Percentiles rank a stretch among this genome's conserved stretches.
Evolutionary conservation across 1,284 basidiomycete species (phyloP).

Genomic region (Ganoderma sinense): DNA sequence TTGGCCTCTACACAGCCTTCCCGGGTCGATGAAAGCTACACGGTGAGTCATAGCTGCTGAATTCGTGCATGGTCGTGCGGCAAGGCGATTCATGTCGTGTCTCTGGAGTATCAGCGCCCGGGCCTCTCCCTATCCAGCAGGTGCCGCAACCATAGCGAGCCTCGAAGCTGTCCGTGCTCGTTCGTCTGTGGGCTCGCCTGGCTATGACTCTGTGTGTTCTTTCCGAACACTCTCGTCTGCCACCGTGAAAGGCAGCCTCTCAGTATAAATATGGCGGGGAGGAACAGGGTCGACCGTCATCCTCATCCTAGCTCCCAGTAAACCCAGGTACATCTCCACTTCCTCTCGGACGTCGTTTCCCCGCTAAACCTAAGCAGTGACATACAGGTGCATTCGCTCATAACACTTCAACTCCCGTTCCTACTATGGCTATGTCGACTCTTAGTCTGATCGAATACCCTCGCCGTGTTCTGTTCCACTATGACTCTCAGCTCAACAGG

Average conservation of each 20-base stretch:
- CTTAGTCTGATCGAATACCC: neutral
- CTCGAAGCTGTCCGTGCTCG: neutral
- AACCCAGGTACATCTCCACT: neutral
- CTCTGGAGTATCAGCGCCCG: neutral
- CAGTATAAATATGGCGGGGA: neutral
- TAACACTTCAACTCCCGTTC: neutral
- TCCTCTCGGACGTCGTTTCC: neutral
- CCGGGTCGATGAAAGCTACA: neutral
- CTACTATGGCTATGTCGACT: neutral
- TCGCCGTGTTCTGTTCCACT: neutral
- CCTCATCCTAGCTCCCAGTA: neutral
- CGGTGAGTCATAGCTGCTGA: neutral
- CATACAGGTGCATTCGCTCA: neutral
- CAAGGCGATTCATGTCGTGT: neutral
- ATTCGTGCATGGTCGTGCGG: neutral
- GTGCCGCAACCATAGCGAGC: neutral
- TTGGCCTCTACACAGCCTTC: neutral
- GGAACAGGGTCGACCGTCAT: neutral
- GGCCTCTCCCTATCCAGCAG: neutral
- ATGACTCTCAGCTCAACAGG: neutral
- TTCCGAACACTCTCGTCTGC: neutral
- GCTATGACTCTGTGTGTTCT: neutral
- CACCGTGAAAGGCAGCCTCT: neutral
- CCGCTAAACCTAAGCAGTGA: rapidly evolving
- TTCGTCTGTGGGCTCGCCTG: neutral